Base-by-base conservation (phyloP, 1,139 yeast genomes). In the Wickerhamomyces sp. region DNA sequence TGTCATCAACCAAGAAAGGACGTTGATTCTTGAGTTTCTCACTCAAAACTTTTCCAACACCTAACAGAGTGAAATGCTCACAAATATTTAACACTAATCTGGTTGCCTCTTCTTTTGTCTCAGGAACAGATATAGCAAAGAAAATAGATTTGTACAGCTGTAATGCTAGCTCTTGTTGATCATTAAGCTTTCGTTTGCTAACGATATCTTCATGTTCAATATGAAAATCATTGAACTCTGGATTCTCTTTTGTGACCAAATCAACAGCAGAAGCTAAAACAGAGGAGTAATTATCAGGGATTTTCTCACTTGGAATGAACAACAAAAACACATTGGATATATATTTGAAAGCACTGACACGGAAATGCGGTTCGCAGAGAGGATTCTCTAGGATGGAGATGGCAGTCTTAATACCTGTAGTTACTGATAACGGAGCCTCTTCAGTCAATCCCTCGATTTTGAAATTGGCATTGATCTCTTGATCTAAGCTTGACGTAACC, bases 351-450 rank as follows among this genome's bases (percentile, higher is more conserved):
- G 98, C 95, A 58, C 86, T 82, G 10, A 79, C 71, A 49, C 94
- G 73, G 63, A 88, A 87, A 57, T 84, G 89, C 2, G 72, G 61
- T 51, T 83, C 81, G 39, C 76, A 71, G 43, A 88, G 72, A 6
- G 79, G 77, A 57, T 88, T 91, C 49, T 84, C 88, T 43, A 91
- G 66, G 66, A 83, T 66, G 11, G 66, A 64, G 33, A 78, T 55
- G 0, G 97, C 97, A 6, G 93, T 78, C 38, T 79, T 76, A 3
- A 93, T 73, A 27, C 95, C 96, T 0, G 96, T 87, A 0, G 96
- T 84, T 26, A 93, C 72, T 1, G 93, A 81, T 31, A 93, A 73
- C 0, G 91, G 84, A 5, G 85, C 78, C 40, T 73, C 71, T 1
- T 68, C 72, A 4, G 76, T 69, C 42, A 89, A 65, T 1, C 96